Evolutionary conservation across 345 rosid genomes (phyloP).

Genomic region (Populus alba): DNA sequence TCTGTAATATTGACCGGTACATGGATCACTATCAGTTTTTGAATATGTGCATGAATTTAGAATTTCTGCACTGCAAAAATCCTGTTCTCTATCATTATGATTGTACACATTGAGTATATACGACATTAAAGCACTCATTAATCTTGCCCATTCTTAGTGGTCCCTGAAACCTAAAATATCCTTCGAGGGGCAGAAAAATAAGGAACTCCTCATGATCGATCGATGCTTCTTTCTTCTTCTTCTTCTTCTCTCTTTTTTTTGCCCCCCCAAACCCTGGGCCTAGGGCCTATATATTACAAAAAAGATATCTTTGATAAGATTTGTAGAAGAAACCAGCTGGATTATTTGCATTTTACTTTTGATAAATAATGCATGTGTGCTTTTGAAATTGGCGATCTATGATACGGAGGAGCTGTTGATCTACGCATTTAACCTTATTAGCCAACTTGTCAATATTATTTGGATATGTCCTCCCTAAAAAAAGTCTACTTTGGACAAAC

Average conservation of each 20-base stretch:
- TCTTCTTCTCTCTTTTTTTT: not conserved
- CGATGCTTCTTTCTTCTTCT: not conserved
- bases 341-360: not conserved
- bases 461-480: not conserved
- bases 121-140: not conserved
- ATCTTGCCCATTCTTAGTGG: not conserved
- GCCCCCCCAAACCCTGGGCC: not conserved
- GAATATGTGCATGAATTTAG: not conserved
- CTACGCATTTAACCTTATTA: not conserved
- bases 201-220: not conserved
- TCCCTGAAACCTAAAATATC: not conserved
- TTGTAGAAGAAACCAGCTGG: not conserved
- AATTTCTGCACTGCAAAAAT: not conserved
- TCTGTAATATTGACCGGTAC: not conserved
- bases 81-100: not conserved
- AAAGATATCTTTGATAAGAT: slow-evolving; percentile 5
- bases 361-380: not conserved
- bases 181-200: not conserved
- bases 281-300: not conserved
- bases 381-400: not conserved
- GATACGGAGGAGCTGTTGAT: not conserved
- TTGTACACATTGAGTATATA: not conserved
- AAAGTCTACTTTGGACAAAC: not conserved
- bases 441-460: not conserved
- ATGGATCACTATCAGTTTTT: not conserved